Conservation (phyloP, 306 rosid genomes). For the Lathyrus aphaca region DNA sequence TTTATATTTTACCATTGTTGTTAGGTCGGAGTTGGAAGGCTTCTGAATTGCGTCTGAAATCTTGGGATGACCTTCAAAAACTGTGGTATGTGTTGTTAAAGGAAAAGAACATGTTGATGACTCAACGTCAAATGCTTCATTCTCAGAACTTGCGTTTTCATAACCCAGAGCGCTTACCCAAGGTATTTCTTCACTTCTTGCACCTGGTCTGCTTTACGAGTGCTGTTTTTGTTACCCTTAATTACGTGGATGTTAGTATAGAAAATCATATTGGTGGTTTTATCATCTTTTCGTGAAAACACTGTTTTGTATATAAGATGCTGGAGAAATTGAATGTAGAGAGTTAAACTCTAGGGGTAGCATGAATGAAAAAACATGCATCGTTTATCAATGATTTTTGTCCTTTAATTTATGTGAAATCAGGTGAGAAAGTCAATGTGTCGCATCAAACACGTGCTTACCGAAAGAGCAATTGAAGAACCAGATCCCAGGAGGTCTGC, state of each 20-base stretch:
- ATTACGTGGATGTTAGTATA: conserved; percentile 1
- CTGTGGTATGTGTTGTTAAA: conserved; percentile 88
- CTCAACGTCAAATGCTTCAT: conserved; percentile 95
- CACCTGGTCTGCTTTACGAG: conserved; percentile 10
- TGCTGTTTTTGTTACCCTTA: conserved; percentile 13
- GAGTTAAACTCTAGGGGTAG: neutral
- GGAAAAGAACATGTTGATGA: conserved; percentile 97
- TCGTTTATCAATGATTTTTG: conserved; percentile 9
- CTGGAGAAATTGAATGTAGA: conserved; percentile 15
- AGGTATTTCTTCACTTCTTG: conserved; percentile 51
- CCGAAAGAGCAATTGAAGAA: conserved; percentile 93
- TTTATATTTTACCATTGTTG: neutral
- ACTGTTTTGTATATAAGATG: conserved; percentile 7
- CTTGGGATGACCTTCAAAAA: conserved; percentile 96
- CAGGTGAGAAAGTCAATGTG: conserved; percentile 99
- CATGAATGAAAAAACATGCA: neutral
- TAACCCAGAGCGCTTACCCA: conserved; percentile 90
- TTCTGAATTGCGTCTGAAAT: conserved; percentile 78
- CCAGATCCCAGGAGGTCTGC: conserved; percentile 91
- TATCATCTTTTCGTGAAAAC: neutral
- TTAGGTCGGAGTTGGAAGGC: conserved; percentile 98
- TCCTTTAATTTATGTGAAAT: conserved; percentile 36
- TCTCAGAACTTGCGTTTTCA: conserved; percentile 83
- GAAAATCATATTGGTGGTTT: neutral
- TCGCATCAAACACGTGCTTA: conserved; percentile 92